Base-by-base conservation (phyloP, 768 basidiomycete genomes). In the Leucosporidium creatinivorum region DNA sequence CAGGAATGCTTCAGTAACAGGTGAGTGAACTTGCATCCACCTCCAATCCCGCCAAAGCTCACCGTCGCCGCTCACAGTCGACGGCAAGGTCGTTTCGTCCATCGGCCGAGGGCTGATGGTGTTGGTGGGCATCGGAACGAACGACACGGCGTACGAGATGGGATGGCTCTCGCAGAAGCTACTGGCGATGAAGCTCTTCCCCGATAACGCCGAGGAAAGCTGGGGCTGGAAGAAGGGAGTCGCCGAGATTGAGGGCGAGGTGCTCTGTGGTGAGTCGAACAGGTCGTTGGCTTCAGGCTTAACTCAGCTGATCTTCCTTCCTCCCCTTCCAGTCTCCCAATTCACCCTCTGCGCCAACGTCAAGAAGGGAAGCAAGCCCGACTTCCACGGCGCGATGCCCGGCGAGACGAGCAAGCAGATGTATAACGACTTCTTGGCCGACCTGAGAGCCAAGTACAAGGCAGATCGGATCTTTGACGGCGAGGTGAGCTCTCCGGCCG, bases 311-410 rank as follows among this genome's bases (percentile, higher is more conserved):
- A n/a, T n/a, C n/a, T n/a, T n/a, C n/a, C n/a, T n/a, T n/a, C n/a
- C n/a, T n/a, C n/a, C n/a, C n/a, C n/a, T n/a, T 49, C 18, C 28
- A 7, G 10, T 26, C n/a, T 47, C 8, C 28, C 94, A 99, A 72
- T 99, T 98, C 77, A 97, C 94, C 0, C 81, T 99, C 21, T 79
- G 93, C 75, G 93, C 93, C 23, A 87, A 88, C 67, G 91, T 91
- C 23, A 81, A 83, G 61, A 96, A 96, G 78, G 93, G 92, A 0
- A 31, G 51, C 76, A 92, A 93, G 75, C 90, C 90, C 10, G 93
- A 97, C 78, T 99, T 97, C 75, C 94, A 97, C 79, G 84, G 83
- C 33, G 93, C 93, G 1, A 96, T 96, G 93, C 57, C 44, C 6
- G 48, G 33, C 2, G 70, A 69, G 54, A 59, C 54, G 30, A 68